These are phyloP conservation scores for Chlorella sorokiniana DNA, from an alignment of 139 green algal species.

Conservation along the genomic window DNA sequence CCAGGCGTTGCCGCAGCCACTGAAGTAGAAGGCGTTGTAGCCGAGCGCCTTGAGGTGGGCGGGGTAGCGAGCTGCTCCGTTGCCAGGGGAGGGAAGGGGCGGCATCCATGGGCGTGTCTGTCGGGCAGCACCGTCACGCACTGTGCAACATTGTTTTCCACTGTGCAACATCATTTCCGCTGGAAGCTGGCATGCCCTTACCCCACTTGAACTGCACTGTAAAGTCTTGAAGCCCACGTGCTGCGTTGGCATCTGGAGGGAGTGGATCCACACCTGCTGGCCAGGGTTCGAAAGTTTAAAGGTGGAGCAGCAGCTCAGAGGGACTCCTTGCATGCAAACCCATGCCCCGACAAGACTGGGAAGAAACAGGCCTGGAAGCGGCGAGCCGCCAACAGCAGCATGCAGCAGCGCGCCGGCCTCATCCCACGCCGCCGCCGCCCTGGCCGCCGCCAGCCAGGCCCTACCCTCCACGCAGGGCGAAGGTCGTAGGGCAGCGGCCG, in stretches of 20 bases:
- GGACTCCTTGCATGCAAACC: too few relatives aligned
- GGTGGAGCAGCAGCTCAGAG: too few relatives aligned
- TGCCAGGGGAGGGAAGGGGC: neutral
- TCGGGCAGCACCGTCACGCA: neutral
- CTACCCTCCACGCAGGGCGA: conserved; percentile 3
- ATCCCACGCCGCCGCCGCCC: too few relatives aligned
- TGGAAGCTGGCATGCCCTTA: neutral
- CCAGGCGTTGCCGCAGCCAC: neutral
- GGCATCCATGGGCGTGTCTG: too few relatives aligned
- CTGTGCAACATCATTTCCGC: too few relatives aligned
- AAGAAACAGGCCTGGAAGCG: too few relatives aligned
- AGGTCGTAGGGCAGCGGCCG: conserved; percentile 17
- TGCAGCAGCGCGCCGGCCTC: too few relatives aligned
- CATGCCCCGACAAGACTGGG: too few relatives aligned
- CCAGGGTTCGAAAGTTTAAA: too few relatives aligned
- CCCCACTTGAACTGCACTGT: conserved; percentile 8
- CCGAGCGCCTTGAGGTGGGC: neutral
- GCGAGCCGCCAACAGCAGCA: too few relatives aligned
- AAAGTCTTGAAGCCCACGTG: neutral
- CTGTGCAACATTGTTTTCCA: too few relatives aligned
- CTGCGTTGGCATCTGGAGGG: conserved; percentile 1
- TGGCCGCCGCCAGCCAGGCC: neutral
- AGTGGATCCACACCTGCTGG: conserved; percentile 11
- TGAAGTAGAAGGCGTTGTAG: neutral
- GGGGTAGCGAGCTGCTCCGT: conserved; percentile 6